Percentiles rank a stretch among this genome's conserved stretches.
These are phyloP conservation scores for Candida adriatica DNA, from an alignment of 805 yeast species.

Conservation along the genomic window DNA sequence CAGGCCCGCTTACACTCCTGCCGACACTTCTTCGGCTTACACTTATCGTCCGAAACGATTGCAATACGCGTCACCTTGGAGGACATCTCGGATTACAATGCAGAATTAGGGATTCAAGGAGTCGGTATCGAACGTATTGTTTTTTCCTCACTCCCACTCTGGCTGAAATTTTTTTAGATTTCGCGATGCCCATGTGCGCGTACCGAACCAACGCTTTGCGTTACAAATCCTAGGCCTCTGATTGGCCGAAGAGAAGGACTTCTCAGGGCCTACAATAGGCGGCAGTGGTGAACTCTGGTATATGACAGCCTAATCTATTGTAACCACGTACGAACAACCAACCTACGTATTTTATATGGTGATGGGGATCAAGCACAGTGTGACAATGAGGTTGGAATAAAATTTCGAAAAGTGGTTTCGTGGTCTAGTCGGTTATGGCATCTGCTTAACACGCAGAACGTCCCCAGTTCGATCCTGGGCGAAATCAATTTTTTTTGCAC, in stretches of 20 bases:
- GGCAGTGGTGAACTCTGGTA: too few relatives aligned
- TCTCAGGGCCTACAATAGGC: too few relatives aligned
- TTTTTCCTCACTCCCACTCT: conserved; percentile 1
- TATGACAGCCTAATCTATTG: too few relatives aligned
- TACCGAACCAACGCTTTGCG: too few relatives aligned
- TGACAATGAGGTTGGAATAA: too few relatives aligned
- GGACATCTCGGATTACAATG: too few relatives aligned
- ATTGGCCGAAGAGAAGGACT: too few relatives aligned
- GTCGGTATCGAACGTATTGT: too few relatives aligned
- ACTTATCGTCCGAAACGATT: conserved; percentile 86
- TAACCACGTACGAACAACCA: too few relatives aligned
- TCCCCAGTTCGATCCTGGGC: conserved; percentile 99
- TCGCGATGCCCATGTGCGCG: too few relatives aligned
- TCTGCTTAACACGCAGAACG: conserved; percentile 99
- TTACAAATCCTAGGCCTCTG: conserved; percentile 13
- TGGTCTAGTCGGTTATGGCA: conserved; percentile 99
- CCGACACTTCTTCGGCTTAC: conserved; percentile 97
- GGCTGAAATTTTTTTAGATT: conserved; percentile 9
- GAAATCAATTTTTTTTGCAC: conserved; percentile 58
- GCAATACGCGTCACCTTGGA: conserved; percentile 80
- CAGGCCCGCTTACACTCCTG: conserved; percentile 96
- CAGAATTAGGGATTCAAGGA: neutral
- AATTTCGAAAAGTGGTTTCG: conserved; percentile 73
- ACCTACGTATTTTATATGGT: too few relatives aligned
- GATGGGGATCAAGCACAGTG: too few relatives aligned